Evolutionary conservation across 306 rosid genomes (phyloP).

Genomic region (Acmispon strigosus): DNA sequence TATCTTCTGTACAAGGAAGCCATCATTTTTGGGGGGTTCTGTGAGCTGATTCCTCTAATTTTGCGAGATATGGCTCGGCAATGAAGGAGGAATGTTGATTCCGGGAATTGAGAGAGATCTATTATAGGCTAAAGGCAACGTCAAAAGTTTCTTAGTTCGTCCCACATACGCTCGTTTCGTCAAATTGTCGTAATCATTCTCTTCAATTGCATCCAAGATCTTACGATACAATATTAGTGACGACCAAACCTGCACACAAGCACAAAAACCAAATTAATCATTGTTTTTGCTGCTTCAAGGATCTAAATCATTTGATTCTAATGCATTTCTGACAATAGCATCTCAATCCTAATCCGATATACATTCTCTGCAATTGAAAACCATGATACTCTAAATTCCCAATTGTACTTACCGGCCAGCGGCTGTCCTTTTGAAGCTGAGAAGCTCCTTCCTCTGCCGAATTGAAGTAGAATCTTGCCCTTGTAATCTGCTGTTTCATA

Average conservation of each 20-base stretch:
- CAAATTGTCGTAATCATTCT: slow-evolving; percentile 69
- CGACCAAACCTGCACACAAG: slow-evolving; percentile 71
- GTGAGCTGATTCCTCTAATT: no score
- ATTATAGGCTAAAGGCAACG: slow-evolving; percentile 63
- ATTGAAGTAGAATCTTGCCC: slow-evolving; percentile 77
- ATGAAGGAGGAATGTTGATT: neutral
- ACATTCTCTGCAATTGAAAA: no score
- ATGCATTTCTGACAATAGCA: no score
- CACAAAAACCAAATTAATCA: neutral
- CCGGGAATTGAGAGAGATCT: slow-evolving; percentile 44
- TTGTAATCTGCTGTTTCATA: slow-evolving; percentile 73
- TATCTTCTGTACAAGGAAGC: no score
- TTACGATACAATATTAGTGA: slow-evolving; percentile 59
- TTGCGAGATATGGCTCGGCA: slow-evolving; percentile 3
- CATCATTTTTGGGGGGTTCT: no score
- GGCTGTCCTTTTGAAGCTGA: slow-evolving; percentile 80
- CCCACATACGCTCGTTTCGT: slow-evolving; percentile 75
- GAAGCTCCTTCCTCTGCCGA: slow-evolving; percentile 77
- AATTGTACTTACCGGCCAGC: slow-evolving; percentile 91
- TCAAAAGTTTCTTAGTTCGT: slow-evolving; percentile 50
- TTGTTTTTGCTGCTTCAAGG: no score
- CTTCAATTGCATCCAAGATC: slow-evolving; percentile 77
- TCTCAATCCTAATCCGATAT: no score
- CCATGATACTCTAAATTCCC: no score
- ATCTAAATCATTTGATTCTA: neutral